Evolutionary conservation across 2,329 filamentous ascomycete species (phyloP).

Genomic region (Colletotrichum sp.): DNA sequence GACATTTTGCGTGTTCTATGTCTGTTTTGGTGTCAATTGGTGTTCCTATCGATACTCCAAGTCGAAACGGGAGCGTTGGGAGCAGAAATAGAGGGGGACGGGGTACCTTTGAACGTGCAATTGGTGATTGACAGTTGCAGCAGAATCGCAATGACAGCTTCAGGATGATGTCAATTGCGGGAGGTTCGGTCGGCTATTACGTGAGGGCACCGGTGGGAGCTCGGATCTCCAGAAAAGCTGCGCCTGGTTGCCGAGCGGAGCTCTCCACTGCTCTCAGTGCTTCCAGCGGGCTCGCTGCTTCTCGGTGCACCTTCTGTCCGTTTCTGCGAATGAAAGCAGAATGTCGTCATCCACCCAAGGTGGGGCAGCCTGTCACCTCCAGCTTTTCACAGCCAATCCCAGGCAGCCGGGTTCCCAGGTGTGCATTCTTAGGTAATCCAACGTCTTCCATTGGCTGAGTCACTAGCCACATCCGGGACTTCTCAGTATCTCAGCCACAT

Average conservation of each 20-base stretch:
- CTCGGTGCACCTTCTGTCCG: not conserved
- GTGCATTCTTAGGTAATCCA: not conserved
- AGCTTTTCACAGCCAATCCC: not conserved
- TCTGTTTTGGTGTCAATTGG: not conserved
- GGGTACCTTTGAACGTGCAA: slow-evolving; percentile 10
- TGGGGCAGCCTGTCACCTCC: slow-evolving; percentile 2
- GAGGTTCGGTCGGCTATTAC: slow-evolving; percentile 20
- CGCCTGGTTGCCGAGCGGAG: slow-evolving; percentile 4
- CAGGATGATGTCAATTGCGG: slow-evolving; percentile 19
- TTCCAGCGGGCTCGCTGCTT: not conserved
- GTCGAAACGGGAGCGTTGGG: no score
- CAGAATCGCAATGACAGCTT: not conserved
- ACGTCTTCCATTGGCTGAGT: not conserved
- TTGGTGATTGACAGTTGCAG: slow-evolving; percentile 24
- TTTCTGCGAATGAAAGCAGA: slow-evolving; percentile 15
- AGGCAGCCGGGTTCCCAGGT: not conserved
- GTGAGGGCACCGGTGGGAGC: slow-evolving; percentile 10
- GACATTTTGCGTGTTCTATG: slow-evolving; percentile 64
- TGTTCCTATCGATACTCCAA: not conserved
- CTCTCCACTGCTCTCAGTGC: not conserved
- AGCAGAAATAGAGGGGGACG: not conserved
- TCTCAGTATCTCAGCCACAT: no score
- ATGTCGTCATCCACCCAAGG: slow-evolving; percentile 17
- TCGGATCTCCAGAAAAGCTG: slow-evolving; percentile 20
- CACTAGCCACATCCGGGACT: no score